Percentiles rank a stretch among this genome's conserved stretches.
Evolutionary conservation across 257 asterid species (phyloP).

Genomic region (Solanum tacnaense): DNA sequence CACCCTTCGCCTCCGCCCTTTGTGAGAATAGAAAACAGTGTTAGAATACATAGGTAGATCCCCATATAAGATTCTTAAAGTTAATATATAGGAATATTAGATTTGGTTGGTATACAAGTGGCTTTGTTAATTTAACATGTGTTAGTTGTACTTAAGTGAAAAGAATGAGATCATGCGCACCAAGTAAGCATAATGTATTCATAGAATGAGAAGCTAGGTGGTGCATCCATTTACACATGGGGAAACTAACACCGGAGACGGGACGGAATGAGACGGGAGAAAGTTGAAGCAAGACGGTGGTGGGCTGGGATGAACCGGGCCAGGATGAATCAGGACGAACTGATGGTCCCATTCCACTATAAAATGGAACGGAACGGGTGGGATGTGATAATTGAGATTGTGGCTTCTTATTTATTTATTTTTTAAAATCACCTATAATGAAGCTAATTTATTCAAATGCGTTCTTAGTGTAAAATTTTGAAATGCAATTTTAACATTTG

Average conservation of each 20-base stretch:
- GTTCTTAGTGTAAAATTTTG: too few relatives aligned
- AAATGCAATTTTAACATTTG: too few relatives aligned
- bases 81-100: background rate
- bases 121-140: background rate
- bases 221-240: background rate
- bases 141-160: background rate
- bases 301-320: accelerated
- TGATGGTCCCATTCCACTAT: too few relatives aligned
- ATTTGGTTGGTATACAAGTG: background rate
- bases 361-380: too few relatives aligned
- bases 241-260: background rate
- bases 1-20: background rate
- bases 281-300: background rate
- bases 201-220: background rate
- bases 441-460: too few relatives aligned
- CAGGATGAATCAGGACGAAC: background rate
- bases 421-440: too few relatives aligned
- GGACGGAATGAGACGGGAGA: background rate
- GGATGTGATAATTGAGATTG: too few relatives aligned
- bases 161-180: background rate
- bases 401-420: too few relatives aligned
- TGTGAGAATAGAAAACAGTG: background rate
- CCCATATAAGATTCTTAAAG: background rate
- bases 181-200: background rate
- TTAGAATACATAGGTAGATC: background rate